These are phyloP conservation scores for Chytriomyces sp. DNA, from an alignment of 192 early-diverging fungal genomes.

Conservation along the genomic window DNA sequence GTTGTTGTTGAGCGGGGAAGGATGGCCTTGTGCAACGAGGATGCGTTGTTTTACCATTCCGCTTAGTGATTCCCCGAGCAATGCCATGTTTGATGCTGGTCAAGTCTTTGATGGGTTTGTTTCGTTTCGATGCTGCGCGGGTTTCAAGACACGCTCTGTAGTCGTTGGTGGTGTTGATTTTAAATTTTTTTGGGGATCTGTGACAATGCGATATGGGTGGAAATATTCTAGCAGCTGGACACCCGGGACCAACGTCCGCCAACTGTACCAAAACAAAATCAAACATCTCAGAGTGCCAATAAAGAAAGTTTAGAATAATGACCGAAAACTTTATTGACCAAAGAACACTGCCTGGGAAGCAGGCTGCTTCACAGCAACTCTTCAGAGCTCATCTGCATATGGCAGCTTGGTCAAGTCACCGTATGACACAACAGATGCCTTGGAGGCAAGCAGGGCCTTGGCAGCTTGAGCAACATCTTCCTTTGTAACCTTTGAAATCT, in stretches of 20 bases:
- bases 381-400: conserved; percentile 73
- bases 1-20: neutral
- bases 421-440: conserved; percentile 77
- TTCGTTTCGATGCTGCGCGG: neutral
- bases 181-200: no score
- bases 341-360: no score
- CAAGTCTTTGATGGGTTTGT: neutral
- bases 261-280: no score
- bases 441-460: conserved; percentile 66
- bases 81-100: conserved; percentile 4
- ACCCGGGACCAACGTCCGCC: no score
- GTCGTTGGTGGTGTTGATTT: no score
- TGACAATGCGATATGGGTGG: no score
- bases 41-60: neutral
- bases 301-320: no score
- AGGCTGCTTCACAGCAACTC: neutral
- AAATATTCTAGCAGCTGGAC: no score
- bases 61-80: conserved; percentile 25
- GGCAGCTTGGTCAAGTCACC: conserved; percentile 77
- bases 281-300: no score
- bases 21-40: neutral
- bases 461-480: conserved; percentile 67
- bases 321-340: no score
- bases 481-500: conserved; percentile 67
- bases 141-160: no score